Base-by-base conservation (phyloP, 1,284 basidiomycete species). In the Pseudomicrostroma phylloplanum region DNA sequence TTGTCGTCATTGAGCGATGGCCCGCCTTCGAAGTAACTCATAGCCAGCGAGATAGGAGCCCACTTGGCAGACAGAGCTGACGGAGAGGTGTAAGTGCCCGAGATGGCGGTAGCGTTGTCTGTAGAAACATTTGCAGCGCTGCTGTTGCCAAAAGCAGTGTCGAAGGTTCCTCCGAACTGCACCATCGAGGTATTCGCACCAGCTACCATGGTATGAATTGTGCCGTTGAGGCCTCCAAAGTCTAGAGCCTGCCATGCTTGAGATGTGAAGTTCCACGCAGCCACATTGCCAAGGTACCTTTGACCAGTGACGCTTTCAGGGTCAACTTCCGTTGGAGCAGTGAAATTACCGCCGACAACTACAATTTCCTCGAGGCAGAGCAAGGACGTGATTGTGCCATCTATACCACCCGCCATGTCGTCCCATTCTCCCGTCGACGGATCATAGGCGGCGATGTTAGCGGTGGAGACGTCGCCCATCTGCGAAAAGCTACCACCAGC, bases 161-260 rank as follows among this genome's bases (percentile, higher is more conserved):
- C 63, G 82, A 97, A 97, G 19, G 88, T 87, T 53, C 94, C 94
- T 1, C 89, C 85, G 73, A 97, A 92, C 75, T 92, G 88, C 57
- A 97, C 81, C 67, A 87, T 89, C 21, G 83, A 83, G 58, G 84
- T 83, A 58, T 90, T 87, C 41, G 85, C 81, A 68, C 90, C 90
- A 46, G 87, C 81, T 42, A 86, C 84, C 73, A 97, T 96, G 55
- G 88, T 87, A 30, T 84, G 81, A 60, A 97, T 91, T 67, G 85
- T 83, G 55, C 91, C 92, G 48, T 87, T 82, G 57, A 98, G 83
- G 23, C 92, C 92, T 55, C 85, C 85, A 80, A 96, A 96, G 15
- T 88, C 87, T 19, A 91, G 84, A 13, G 86, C 81, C 7, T 85
- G 84, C 91, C 91, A 94, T 4, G 85, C 83, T 23, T 80, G 80